These are phyloP conservation scores for Pleurotus cornucopiae DNA, from an alignment of 768 basidiomycete genomes.

Conservation along the genomic window DNA sequence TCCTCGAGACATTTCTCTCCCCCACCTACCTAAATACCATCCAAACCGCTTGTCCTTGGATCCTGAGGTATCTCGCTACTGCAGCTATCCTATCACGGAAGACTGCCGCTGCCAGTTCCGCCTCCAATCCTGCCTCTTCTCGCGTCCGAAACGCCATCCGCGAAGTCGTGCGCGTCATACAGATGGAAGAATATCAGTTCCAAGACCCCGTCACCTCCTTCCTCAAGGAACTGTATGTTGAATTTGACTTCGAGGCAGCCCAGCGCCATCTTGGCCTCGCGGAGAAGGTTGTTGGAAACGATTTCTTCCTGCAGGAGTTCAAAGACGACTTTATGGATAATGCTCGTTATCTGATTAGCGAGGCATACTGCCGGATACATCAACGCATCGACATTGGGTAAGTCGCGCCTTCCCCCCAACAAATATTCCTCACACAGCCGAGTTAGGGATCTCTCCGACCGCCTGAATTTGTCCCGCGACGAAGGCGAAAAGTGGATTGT, in stretches of 20 bases:
- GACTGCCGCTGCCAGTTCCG: slow-evolving; percentile 45
- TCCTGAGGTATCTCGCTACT: slow-evolving; percentile 89
- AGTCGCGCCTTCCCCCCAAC: slow-evolving; percentile 13
- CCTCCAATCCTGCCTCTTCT: slow-evolving; percentile 44
- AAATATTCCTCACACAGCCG: not conserved
- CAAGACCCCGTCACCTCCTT: slow-evolving; percentile 91
- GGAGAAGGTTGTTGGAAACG: slow-evolving; percentile 80
- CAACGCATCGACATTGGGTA: slow-evolving; percentile 86
- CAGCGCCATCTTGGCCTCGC: slow-evolving; percentile 76
- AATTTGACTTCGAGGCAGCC: slow-evolving; percentile 95
- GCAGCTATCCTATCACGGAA: slow-evolving; percentile 92
- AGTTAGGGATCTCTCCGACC: slow-evolving; percentile 81
- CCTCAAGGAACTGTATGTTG: slow-evolving; percentile 88
- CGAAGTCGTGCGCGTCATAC: slow-evolving; percentile 90
- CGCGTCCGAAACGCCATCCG: slow-evolving; percentile 85
- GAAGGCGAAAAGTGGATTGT: slow-evolving; percentile 99
- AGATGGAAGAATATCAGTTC: slow-evolving; percentile 95
- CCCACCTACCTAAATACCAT: slow-evolving; percentile 98
- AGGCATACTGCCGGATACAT: slow-evolving; percentile 97
- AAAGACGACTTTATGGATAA: slow-evolving; percentile 95
- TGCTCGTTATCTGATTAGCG: slow-evolving; percentile 92
- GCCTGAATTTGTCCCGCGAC: slow-evolving; percentile 87
- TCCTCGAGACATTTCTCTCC: slow-evolving; percentile 94
- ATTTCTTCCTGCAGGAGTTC: slow-evolving; percentile 92
- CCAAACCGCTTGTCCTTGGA: slow-evolving; percentile 92